These are phyloP conservation scores for Aspergillus hiratsukae DNA, from an alignment of 2,329 filamentous ascomycete species.

Conservation along the genomic window DNA sequence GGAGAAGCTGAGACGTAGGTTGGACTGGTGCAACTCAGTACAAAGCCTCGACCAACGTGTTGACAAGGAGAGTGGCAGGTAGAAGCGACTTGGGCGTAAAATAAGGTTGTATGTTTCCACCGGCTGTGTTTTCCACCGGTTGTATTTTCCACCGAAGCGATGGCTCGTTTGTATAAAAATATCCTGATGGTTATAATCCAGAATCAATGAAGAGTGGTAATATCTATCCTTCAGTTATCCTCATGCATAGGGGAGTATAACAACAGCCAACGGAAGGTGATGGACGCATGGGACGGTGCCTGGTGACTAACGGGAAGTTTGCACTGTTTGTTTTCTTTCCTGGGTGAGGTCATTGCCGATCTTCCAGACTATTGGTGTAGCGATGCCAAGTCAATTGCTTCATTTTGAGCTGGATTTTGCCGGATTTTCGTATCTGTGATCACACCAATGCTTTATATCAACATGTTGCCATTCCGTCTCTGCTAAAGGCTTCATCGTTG, in stretches of 20 bases:
- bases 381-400: slow-evolving; percentile 9
- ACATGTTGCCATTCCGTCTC: neutral
- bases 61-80: neutral
- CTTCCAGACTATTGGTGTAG: neutral
- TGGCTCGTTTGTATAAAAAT: neutral
- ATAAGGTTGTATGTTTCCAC: neutral
- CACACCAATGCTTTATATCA: neutral
- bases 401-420: neutral
- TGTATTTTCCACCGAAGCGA: neutral
- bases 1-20: neutral
- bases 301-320: slow-evolving; percentile 15
- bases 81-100: neutral
- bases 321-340: slow-evolving; percentile 27
- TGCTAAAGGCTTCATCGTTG: neutral
- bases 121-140: no score
- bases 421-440: neutral
- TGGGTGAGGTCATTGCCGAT: slow-evolving; percentile 19
- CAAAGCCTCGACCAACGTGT: neutral
- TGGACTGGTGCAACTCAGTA: neutral
- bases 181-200: neutral
- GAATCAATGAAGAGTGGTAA: neutral
- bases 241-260: neutral
- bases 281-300: neutral
- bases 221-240: neutral
- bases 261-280: neutral